phyloP scores from a whole-genome alignment of 2,329 filamentous ascomycete species.

The Colletotrichum tamarilloi region DNA sequence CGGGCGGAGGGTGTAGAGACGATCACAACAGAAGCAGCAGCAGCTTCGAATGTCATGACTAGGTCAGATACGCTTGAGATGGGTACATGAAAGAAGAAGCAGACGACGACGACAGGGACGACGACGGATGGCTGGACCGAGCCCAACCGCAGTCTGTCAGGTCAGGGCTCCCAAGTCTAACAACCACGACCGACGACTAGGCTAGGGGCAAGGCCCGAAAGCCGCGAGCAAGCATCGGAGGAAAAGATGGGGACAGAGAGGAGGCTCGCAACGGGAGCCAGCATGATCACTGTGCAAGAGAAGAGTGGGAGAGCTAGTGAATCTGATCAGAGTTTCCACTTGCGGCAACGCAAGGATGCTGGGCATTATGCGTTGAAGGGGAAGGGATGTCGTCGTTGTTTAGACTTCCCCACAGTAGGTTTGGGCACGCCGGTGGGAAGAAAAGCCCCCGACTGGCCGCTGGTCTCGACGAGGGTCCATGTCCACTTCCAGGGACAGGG shows the following conservation, averaged over 20 bases:
- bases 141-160: conserved; percentile 24
- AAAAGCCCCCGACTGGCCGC: conserved; percentile 40
- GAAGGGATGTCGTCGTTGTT: conserved; percentile 43
- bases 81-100: conserved; percentile 10
- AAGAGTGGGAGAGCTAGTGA: conserved; percentile 34
- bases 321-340: conserved; percentile 45
- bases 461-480: conserved; percentile 30
- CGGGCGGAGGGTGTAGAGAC: conserved; percentile 38
- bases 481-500: conserved; percentile 31
- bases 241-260: conserved; percentile 35
- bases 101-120: not conserved
- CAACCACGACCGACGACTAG: conserved; percentile 21
- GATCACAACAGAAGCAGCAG: conserved; percentile 24
- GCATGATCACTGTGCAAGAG: conserved; percentile 40
- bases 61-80: conserved; percentile 24
- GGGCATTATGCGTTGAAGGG: conserved; percentile 48
- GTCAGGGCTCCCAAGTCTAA: conserved; percentile 24
- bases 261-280: conserved; percentile 41
- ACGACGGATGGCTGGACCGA: conserved; percentile 31
- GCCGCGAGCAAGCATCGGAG: conserved; percentile 33
- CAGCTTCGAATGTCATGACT: conserved; percentile 32
- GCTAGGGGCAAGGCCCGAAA: conserved; percentile 31
- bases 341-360: conserved; percentile 45
- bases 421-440: conserved; percentile 42
- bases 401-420: conserved; percentile 47